Percentiles rank a stretch among this genome's conserved stretches.
Evolutionary conservation across 1,284 basidiomycete genomes (phyloP).

Genomic region (Trametes hirsuta): DNA sequence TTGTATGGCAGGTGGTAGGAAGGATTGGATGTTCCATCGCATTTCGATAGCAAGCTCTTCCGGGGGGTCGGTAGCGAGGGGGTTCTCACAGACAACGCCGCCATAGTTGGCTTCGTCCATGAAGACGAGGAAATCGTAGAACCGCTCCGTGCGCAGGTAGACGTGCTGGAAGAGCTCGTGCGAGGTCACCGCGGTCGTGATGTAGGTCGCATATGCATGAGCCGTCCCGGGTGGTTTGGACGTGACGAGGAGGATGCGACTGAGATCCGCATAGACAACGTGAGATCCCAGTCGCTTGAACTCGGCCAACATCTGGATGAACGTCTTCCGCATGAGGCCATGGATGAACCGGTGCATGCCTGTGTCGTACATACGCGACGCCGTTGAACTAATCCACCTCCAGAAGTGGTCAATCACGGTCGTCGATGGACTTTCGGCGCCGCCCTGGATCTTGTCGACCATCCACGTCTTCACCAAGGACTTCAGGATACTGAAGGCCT

Average conservation of each 20-base stretch:
- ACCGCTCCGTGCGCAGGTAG: conserved; percentile 85
- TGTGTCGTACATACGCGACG: conserved; percentile 91
- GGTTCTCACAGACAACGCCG: conserved; percentile 86
- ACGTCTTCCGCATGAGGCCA: conserved; percentile 97
- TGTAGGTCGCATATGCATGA: conserved; percentile 93
- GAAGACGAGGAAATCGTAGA: conserved; percentile 95
- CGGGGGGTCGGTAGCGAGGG: conserved; percentile 67
- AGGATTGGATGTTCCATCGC: conserved; percentile 94
- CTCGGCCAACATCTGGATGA: conserved; percentile 96
- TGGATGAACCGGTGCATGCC: conserved; percentile 93
- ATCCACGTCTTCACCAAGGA: conserved; percentile 93
- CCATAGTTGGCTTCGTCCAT: conserved; percentile 96
- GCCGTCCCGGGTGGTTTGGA: conserved; percentile 96
- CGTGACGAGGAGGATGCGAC: conserved; percentile 88
- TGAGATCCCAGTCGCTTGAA: conserved; percentile 95
- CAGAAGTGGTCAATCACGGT: conserved; percentile 91
- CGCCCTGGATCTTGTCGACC: conserved; percentile 79
- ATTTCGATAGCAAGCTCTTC: conserved; percentile 79
- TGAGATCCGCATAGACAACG: conserved; percentile 96
- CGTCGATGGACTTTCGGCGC: conserved; percentile 65
- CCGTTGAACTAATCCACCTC: conserved; percentile 91
- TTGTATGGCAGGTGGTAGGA: conserved; percentile 87
- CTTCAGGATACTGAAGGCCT: conserved; percentile 87
- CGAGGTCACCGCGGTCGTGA: conserved; percentile 90
- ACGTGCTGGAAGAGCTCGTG: conserved; percentile 97